Percentiles rank a stretch among this genome's conserved stretches.
Conservation (phyloP, 176 grass and related monocot genomes). For the Dactylis glomerata region DNA sequence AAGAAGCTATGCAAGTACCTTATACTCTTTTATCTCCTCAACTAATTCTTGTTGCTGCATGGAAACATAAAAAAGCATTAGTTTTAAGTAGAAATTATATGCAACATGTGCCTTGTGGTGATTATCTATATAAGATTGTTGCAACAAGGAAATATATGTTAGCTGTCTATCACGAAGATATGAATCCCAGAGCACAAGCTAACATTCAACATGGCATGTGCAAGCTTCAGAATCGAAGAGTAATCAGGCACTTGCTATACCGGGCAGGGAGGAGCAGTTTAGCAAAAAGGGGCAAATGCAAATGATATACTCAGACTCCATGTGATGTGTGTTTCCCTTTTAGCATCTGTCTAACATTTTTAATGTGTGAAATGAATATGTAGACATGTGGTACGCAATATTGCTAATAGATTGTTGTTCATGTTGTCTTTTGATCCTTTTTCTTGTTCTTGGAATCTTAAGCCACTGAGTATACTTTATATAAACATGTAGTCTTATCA, state of each 20-base stretch:
- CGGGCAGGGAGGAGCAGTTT: background rate
- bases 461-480: background rate
- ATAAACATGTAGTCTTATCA: background rate
- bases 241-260: background rate
- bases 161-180: background rate
- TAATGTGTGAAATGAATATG: background rate
- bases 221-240: background rate
- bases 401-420: background rate
- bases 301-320: background rate
- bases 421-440: background rate
- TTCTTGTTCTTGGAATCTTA: background rate
- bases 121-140: background rate
- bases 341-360: background rate
- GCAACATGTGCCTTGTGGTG: background rate
- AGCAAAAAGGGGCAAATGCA: background rate
- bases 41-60: slow-evolving; percentile 66
- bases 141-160: background rate
- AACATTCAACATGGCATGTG: background rate
- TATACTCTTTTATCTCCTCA: slow-evolving; percentile 69
- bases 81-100: background rate
- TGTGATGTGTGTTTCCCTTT: slow-evolving; percentile 5
- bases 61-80: slow-evolving; percentile 28
- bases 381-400: background rate
- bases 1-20: slow-evolving; percentile 40
- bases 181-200: background rate